Evolutionary conservation across 192 early-diverging fungal species (phyloP).

Genomic region (Backusella westeae): DNA sequence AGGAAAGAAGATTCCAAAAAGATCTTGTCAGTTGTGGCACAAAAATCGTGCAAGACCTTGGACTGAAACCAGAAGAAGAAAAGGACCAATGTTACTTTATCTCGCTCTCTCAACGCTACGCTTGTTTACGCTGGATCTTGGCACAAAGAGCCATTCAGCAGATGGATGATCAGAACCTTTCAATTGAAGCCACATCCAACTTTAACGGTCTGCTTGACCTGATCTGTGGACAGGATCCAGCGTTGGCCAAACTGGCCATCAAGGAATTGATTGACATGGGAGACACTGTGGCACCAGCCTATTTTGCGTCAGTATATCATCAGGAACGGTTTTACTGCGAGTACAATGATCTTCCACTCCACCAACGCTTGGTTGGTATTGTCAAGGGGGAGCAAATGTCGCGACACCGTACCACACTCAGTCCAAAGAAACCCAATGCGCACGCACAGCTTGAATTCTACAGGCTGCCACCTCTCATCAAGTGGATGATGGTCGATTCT

Average conservation of each 20-base stretch:
- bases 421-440: neutral
- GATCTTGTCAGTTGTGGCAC: conserved; percentile 24
- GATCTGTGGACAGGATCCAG: neutral
- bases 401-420: conserved; percentile 9
- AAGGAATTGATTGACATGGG: conserved; percentile 35
- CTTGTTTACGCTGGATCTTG: conserved; percentile 26
- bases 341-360: conserved; percentile 17
- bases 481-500: conserved; percentile 24
- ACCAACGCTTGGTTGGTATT: conserved; percentile 18
- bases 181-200: conserved; percentile 27
- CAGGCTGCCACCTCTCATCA: conserved; percentile 1
- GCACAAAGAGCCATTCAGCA: conserved; percentile 26
- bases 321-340: conserved; percentile 17
- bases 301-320: conserved; percentile 25
- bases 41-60: conserved; percentile 17
- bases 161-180: conserved; percentile 25
- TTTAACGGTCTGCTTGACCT: conserved; percentile 32
- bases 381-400: conserved; percentile 35
- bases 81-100: conserved; percentile 20
- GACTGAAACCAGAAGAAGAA: neutral
- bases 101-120: conserved; percentile 31
- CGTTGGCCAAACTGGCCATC: conserved; percentile 20
- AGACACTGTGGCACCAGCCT: conserved; percentile 17
- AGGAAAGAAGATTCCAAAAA: conserved; percentile 32
- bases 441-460: neutral